Base-by-base conservation (phyloP, 179 eudicot genomes). In the Beta lomatogona region DNA sequence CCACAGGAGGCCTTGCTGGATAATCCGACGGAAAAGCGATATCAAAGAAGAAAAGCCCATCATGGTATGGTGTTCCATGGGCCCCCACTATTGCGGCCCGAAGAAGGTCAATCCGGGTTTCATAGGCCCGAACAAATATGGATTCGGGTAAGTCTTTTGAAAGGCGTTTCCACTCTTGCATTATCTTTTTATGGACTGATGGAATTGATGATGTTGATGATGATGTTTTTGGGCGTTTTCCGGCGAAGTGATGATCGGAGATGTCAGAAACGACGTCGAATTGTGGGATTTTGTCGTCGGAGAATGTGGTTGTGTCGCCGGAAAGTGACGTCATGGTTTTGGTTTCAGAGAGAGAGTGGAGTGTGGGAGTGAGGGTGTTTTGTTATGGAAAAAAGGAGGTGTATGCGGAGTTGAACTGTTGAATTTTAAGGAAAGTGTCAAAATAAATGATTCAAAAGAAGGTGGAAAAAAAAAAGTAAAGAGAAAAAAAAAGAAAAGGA, bases 51-150 rank as follows among this genome's bases (percentile, higher is more conserved):
- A 95, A 93, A 7, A 93, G 86, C 2, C 92, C 93, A 19, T 92
- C 95, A 71, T 92, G 94, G 80, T 95, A 95, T 2, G 98, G 98
- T 0, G 99, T 95, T 1, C 95, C 99, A 1, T 84, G 71, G 75
- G 97, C 87, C 13, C 97, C 98, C 21, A 91, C 78, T 44, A 93
- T 92, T n/a, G 88, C 98, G 5, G 97, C 97, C 64, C 98, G 86
- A 9, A 95, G 79, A 15, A 95, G 89, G 59, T 94, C 92, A 3
- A 92, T 88, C 21, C 93, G 85, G 21, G 81, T 64, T 79, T 95
- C 98, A 80, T 90, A 93, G 46, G 77, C 93, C 4, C 94, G 86
- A 0, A 93, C 98, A 78, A 73, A 92, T 48, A 95, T 93, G 22
- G 90, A 58, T 1, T 89, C 92, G 0, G 97, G 98, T 41, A 95